Base-by-base conservation (phyloP, 1,284 basidiomycete species). In the Boletus semigastroideus region DNA sequence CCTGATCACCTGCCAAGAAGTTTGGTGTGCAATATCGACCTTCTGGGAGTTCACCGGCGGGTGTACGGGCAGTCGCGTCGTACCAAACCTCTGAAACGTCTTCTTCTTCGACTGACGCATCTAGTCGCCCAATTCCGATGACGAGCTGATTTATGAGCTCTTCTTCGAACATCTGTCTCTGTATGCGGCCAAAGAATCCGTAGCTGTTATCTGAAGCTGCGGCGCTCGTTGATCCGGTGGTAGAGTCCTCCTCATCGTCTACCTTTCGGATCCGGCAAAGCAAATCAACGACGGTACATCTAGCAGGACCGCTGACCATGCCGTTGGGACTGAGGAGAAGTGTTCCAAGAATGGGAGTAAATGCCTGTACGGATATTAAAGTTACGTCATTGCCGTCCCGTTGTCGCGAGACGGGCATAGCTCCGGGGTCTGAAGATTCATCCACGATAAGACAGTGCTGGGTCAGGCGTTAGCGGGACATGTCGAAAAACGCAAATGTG, bases 331-430 rank as follows among this genome's bases (percentile, higher is more conserved):
- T 94, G 49, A 97, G 81, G 20, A 98, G 78, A 36, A 98, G 76
- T 0, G 92, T 90, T 46, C 92, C 94, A 17, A 98, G 79, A 46
- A 98, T 86, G 6, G 94, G 92, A 3, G 94, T 96, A 73, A 98
- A 98, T 10, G 89, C 83, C 60, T 89, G 85, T 5, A 94, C 90
- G 45, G 86, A 82, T 47, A 98, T 84, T 33, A 72, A 65, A 0
- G 86, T 73, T 19, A 67, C 59, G 47, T 75, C 72, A 41, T 67
- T 60, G 36, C 40, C 50, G 17, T 57, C 54, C 6, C 20, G 52
- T 28, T 45, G 62, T 14, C 40, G 57, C 10, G 54, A 49, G 46
- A 48, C 37, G 39, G 57, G 52, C 27, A 48, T 49, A 16, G 49
- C 52, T 30, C 43, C 56, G 16, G 55, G 60, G 48, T 61, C 64